Conservation (phyloP, 169 alveolate genomes). For the Eimeria necatrix region DNA sequence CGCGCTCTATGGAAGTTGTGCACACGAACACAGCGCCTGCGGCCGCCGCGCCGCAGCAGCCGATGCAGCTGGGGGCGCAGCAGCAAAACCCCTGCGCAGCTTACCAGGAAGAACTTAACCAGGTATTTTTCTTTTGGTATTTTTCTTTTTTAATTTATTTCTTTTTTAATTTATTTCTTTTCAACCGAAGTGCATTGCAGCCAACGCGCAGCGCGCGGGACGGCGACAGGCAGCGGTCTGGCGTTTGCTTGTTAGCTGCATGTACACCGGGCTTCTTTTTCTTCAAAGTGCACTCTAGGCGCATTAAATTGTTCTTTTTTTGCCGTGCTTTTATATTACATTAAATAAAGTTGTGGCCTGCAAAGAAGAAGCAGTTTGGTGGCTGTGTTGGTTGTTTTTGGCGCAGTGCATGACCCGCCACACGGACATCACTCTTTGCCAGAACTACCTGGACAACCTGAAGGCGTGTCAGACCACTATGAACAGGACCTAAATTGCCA, state of each 20-base stretch:
- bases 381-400: not conserved
- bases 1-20: conserved; percentile 84
- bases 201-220: not conserved
- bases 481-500: conserved; percentile 8
- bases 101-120: conserved; percentile 78
- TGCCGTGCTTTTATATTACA: not conserved
- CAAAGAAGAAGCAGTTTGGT: not conserved
- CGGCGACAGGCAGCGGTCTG: not conserved
- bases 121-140: conserved; percentile 5
- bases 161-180: no score
- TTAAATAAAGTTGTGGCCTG: no score
- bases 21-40: conserved; percentile 77
- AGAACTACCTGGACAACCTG: conserved; percentile 82
- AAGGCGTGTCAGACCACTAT: conserved; percentile 81
- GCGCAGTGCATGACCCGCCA: conserved; percentile 82
- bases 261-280: not conserved
- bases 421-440: conserved; percentile 81
- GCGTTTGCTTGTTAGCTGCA: not conserved
- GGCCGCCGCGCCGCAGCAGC: conserved; percentile 57
- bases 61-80: conserved; percentile 8
- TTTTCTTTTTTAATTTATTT: not conserved
- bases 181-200: not conserved
- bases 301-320: not conserved
- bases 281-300: not conserved
- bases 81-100: conserved; percentile 59